Percentiles rank a stretch among this genome's conserved stretches.
Evolutionary conservation across 148 eudicot genomes (phyloP).

Genomic region (Vaccinium myrtillus): DNA sequence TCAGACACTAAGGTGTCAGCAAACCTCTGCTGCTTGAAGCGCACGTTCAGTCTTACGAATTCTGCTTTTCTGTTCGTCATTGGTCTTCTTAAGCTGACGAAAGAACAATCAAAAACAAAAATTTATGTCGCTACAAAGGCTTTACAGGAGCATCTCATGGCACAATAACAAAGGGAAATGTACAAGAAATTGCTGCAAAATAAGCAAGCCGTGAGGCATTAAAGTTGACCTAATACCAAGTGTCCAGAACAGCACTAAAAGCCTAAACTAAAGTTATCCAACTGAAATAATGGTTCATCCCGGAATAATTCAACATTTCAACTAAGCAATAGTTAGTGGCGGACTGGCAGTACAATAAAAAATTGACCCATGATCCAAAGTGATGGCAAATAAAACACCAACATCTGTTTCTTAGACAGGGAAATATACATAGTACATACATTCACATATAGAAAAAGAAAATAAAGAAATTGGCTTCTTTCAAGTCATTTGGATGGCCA

Average conservation of each 20-base stretch:
- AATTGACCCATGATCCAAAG: neutral
- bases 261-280: neutral
- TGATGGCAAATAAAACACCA: neutral
- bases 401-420: neutral
- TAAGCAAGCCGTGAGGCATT: neutral
- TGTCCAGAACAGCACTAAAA: neutral
- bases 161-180: neutral
- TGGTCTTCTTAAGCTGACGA: constrained; percentile 39
- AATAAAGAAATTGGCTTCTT: constrained; percentile 2
- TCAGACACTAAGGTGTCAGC: constrained; percentile 1
- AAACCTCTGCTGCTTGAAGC: constrained; percentile 37
- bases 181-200: neutral
- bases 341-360: neutral
- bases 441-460: neutral
- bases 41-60: constrained; percentile 35
- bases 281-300: neutral
- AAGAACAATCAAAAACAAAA: constrained; percentile 9
- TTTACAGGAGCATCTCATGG: neutral
- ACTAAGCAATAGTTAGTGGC: neutral
- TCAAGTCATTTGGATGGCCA: neutral
- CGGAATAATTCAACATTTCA: neutral
- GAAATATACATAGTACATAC: neutral
- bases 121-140: neutral
- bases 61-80: constrained; percentile 31
- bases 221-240: neutral